Conservation (phyloP, 2,329 filamentous ascomycete genomes). For the Ceratocystis smalleyi region DNA sequence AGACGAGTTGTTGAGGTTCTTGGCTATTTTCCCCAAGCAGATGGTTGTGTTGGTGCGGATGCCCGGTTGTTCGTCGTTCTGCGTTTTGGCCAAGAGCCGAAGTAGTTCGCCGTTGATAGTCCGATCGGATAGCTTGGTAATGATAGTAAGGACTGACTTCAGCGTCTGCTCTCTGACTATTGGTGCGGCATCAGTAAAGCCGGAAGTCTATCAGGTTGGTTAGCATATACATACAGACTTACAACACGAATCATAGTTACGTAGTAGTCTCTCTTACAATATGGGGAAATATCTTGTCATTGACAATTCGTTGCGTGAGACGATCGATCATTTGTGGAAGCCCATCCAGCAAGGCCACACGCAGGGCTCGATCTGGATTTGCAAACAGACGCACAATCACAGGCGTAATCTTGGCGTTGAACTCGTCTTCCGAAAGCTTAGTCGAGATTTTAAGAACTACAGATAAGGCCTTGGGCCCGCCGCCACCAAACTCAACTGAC, state of each 20-base stretch:
- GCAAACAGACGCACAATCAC: slow-evolving; percentile 76
- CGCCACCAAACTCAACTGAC: slow-evolving; percentile 94
- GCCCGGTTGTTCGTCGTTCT: slow-evolving; percentile 92
- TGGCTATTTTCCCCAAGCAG: slow-evolving; percentile 88
- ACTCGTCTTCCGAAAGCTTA: slow-evolving; percentile 81
- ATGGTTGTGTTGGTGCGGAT: slow-evolving; percentile 98
- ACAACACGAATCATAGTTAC: not conserved
- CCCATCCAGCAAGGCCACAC: slow-evolving; percentile 80
- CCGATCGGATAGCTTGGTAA: slow-evolving; percentile 79
- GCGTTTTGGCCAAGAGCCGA: slow-evolving; percentile 81
- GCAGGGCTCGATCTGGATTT: slow-evolving; percentile 80
- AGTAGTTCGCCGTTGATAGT: slow-evolving; percentile 87
- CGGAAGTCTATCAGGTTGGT: slow-evolving; percentile 48
- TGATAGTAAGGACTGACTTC: slow-evolving; percentile 77
- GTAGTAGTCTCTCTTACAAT: slow-evolving; percentile 41
- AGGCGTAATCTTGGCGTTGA: slow-evolving; percentile 66
- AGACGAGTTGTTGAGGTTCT: slow-evolving; percentile 62
- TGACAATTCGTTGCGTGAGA: slow-evolving; percentile 73
- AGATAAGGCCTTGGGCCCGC: slow-evolving; percentile 75
- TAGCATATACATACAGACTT: not conserved
- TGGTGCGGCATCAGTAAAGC: slow-evolving; percentile 82
- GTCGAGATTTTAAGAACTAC: slow-evolving; percentile 82
- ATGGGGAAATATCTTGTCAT: slow-evolving; percentile 92
- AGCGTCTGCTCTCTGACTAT: slow-evolving; percentile 90
- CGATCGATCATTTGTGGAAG: slow-evolving; percentile 83